These are phyloP conservation scores for Verticillium zaregamsianum DNA, from an alignment of 2,329 filamentous ascomycete genomes.

Conservation along the genomic window DNA sequence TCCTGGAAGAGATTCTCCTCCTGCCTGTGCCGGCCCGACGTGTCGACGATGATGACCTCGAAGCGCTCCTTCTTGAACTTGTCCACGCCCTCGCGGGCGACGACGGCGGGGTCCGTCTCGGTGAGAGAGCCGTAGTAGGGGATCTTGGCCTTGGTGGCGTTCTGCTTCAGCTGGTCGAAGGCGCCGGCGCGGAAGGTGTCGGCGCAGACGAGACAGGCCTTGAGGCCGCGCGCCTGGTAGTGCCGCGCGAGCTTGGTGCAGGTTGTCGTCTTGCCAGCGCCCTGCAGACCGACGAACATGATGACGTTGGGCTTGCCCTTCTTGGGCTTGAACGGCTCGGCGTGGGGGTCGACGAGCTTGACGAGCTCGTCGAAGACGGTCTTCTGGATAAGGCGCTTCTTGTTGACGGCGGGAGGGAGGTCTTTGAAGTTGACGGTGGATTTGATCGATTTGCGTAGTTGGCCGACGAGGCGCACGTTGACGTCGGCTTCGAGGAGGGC, in stretches of 20 bases:
- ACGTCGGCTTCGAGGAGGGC: conserved; percentile 96
- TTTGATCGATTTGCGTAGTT: conserved; percentile 90
- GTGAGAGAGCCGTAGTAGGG: conserved; percentile 97
- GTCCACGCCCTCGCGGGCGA: conserved; percentile 92
- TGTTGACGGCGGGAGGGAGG: conserved; percentile 86
- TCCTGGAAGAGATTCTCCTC: conserved; percentile 94
- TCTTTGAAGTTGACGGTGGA: conserved; percentile 91
- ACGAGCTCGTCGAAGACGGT: conserved; percentile 96
- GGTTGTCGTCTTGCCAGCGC: conserved; percentile 95
- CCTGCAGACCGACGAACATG: conserved; percentile 98
- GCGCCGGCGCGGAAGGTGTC: conserved; percentile 98
- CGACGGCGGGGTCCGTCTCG: conserved; percentile 90
- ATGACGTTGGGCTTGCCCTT: conserved; percentile 96
- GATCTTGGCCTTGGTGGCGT: conserved; percentile 97
- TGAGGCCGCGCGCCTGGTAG: conserved; percentile 92
- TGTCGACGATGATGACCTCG: conserved; percentile 98
- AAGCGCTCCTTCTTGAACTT: conserved; percentile 99
- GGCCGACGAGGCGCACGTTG: conserved; percentile 88
- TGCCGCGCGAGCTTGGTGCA: conserved; percentile 95
- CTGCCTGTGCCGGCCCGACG: conserved; percentile 89
- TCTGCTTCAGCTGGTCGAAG: conserved; percentile 98
- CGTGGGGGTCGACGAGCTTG: conserved; percentile 90
- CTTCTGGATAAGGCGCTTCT: conserved; percentile 97
- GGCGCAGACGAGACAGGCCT: conserved; percentile 89
- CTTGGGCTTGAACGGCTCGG: conserved; percentile 92